These are phyloP conservation scores for Parsonsia alboflavescens DNA, from an alignment of 257 asterid species.

Conservation along the genomic window DNA sequence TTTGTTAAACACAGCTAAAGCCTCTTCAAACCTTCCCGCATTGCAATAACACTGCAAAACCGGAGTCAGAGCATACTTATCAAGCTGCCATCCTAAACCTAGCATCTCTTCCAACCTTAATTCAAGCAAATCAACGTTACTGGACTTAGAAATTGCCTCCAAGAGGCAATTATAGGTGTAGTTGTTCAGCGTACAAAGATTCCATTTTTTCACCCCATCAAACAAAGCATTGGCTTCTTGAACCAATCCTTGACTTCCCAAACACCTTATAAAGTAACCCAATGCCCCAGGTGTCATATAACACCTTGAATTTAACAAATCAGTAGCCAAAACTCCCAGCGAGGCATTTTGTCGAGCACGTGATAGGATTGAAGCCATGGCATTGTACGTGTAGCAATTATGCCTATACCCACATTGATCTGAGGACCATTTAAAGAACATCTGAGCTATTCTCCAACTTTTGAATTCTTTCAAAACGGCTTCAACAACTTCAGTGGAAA, in stretches of 20 bases:
- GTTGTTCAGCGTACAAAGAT: constrained; percentile 46
- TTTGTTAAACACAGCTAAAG: constrained; percentile 49
- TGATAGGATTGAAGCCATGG: constrained; percentile 68
- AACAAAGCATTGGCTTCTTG: constrained; percentile 67
- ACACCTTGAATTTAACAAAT: constrained; percentile 35
- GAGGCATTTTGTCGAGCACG: constrained; percentile 78
- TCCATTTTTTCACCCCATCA: constrained; percentile 57
- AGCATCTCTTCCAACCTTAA: constrained; percentile 62
- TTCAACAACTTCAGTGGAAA: constrained; percentile 67
- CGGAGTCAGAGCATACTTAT: constrained; percentile 70
- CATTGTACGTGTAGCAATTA: constrained; percentile 60
- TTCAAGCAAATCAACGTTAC: constrained; percentile 54
- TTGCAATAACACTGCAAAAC: constrained; percentile 78
- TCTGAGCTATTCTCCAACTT: constrained; percentile 60
- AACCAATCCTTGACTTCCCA: constrained; percentile 67
- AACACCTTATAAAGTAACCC: constrained; percentile 75
- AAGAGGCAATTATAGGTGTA: constrained; percentile 73
- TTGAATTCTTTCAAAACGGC: constrained; percentile 47
- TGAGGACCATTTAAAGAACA: constrained; percentile 75
- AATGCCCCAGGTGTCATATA: constrained; percentile 75
- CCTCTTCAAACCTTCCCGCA: constrained; percentile 54
- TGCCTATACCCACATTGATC: constrained; percentile 54
- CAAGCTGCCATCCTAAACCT: constrained; percentile 45
- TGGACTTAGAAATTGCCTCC: constrained; percentile 57
- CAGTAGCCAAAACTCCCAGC: constrained; percentile 44